Evolutionary conservation across 2,329 filamentous ascomycete genomes (phyloP), one percentile per base, ranked within the genome.

Genomic region (Volutella citrinella): DNA sequence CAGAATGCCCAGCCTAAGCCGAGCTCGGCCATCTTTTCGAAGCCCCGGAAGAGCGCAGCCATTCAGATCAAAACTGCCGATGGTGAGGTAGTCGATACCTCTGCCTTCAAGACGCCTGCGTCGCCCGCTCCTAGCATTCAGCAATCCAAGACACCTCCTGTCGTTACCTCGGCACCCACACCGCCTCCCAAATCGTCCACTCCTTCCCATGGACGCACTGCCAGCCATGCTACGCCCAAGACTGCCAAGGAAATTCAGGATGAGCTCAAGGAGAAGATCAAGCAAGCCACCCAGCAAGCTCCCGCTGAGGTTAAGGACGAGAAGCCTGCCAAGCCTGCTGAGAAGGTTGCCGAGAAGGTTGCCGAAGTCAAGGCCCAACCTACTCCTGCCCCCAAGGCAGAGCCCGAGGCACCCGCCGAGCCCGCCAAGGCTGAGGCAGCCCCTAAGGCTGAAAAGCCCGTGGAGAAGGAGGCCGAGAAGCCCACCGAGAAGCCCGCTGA

Each of bases 21-120:
- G 56, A 49, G 64, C 4, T 61, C 65, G 11, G 64, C 62, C 23
- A 63, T 60, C 39, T 74, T 76, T 38, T 58, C 67, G 57, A 77
- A 72, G 51, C 68, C 67, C 14, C 72, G 70, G 59, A 87, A 84
- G 70, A 88, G 78, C 61, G 81, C 80, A 29, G 81, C 84, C 2
- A 84, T 96, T 46, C 72, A 81, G 30, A 95, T 96, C 70, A 94
- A 88, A 71, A 87, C 88, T 54, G 76, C 83, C 19, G 76, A 82
- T 36, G 90, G 88, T 43, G 87, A 93, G 56, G 78, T 80, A 19
- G 69, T 96, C 10, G 80, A 88, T 49, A 76, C 72, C 67, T 86
- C 68, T 57, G 77, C 65, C 34, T 65, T 76, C 42, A 79, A 78
- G 59, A 61, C 75, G 1, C 76, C 78, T 5, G 64, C 72, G 3